Base-by-base conservation (phyloP, 2,329 filamentous ascomycete genomes). In the Talaromyces sp. region DNA sequence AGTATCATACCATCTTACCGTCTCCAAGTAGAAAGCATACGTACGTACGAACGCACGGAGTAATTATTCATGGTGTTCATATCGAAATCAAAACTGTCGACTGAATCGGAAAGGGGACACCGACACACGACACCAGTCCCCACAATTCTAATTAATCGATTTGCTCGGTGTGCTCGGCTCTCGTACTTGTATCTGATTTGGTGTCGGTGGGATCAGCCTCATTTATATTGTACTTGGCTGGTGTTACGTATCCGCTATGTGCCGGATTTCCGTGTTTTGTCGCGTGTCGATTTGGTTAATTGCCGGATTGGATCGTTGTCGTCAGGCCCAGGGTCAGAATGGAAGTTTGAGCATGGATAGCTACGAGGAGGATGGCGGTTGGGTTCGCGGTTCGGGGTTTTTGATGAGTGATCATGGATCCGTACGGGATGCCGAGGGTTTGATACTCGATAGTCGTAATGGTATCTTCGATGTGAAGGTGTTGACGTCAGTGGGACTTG, bases 21-120 rank as follows among this genome's bases (percentile, higher is more conserved):
- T 10, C 19, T 22, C 19, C 45, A 47, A 11, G 7, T 7, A 22
- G 8, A 22, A 19, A 19, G 50, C 33, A 24, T 56, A 56, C 50
- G 33, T 37, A 54, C 48, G 9, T 54, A 54, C 27, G 9, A 35
- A 54, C 50, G 50, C 14, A 56, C 31, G 50, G 13, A 50, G 47
- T 50, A 16, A 50, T n/a, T 37, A 56, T 56, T 39, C 52, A 56
- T 56, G 33, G 52, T 37, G 52, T 56, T 56, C 52, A 35, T 52
- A 22, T 24, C 43, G 22, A 22, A 22, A 22, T 22, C 22, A 22
- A 31, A 8, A 37, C 7, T 37, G 35, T 37, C 9, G 11, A 37
- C 10, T 10, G 13, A 37, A 37, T 37, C 9, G 35, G 35, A 37
- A 5, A 31, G 27, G 27, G 27, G 27, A 6, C 27, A 31, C 27